Base-by-base conservation (phyloP, 257 asterid species). In the Anisodus acutangulus region DNA sequence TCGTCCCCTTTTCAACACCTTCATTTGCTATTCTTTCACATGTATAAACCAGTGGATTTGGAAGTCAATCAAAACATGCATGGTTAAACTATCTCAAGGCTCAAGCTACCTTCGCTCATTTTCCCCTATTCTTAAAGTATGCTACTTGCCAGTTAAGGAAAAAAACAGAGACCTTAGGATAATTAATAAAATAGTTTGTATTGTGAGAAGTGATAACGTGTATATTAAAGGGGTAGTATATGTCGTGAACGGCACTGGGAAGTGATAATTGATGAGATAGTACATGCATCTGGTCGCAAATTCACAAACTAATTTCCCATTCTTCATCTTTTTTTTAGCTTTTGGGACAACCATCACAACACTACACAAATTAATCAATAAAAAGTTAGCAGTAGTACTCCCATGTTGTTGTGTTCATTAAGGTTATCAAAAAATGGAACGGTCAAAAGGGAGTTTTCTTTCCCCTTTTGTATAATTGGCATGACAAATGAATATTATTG, bases 381-480 rank as follows among this genome's bases (percentile, higher is more conserved):
- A 19, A 47, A 72, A 49, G 19, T 49, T 22, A 16, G 81, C 4
- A n/a, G n/a, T n/a, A 49, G 0, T 74, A 74, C 9, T 19, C 80
- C 9, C 11, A 74, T 74, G 43, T 49, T 74, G 59, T 5, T 70
- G 60, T 49, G 31, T 4, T 5, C 37, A 37, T 81, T 55, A 15
- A 69, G 3, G 59, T 71, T 72, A 72, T 72, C 17, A 45, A 85
- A 51, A 53, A 8, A 47, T 22, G 79, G 71, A 79, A 83, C 53
- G 47, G 53, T 80, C 71, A 47, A 68, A 51, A 39, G 81, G 70
- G 86, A n/a, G 7, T 37, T 53, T 83, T 83, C 63, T 60, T 84
- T 63, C 47, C 89, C 90, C 82, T 86, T 53, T 16, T 71, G 22
- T 49, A 53, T n/a, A n/a, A 17, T 43, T 71, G 79, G 39, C 53